These are phyloP conservation scores for Sicyos baderoa DNA, from an alignment of 306 rosid genomes.

Conservation along the genomic window DNA sequence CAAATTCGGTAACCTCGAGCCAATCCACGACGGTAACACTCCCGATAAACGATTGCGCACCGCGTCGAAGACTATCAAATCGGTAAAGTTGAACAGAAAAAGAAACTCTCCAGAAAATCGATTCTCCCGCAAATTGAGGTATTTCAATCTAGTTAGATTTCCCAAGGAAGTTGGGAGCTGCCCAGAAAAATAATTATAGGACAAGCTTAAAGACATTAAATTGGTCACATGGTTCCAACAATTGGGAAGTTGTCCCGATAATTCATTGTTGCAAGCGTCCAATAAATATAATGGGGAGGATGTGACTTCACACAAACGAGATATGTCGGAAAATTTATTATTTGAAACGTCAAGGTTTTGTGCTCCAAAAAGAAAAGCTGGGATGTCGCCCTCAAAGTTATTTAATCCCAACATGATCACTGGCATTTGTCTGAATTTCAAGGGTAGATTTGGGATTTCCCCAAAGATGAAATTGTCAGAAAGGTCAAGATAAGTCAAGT, in stretches of 20 bases:
- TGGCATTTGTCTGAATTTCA: neutral
- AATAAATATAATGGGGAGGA: neutral
- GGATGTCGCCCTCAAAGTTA: neutral
- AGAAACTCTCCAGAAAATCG: neutral
- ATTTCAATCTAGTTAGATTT: neutral
- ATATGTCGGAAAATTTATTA: neutral
- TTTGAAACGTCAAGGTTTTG: neutral
- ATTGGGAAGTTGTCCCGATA: neutral
- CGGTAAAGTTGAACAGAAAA: neutral
- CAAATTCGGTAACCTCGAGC: neutral
- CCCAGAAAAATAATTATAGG: neutral
- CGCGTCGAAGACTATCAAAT: neutral
- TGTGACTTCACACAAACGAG: neutral
- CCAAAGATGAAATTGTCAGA: neutral
- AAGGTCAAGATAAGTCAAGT: neutral
- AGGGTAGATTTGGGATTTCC: neutral
- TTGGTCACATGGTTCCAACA: neutral
- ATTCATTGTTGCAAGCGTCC: neutral
- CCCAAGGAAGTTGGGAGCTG: neutral
- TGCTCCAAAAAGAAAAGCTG: neutral
- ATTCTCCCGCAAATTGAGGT: neutral
- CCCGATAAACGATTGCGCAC: neutral
- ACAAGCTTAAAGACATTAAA: neutral
- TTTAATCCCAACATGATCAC: neutral
- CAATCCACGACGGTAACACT: neutral